Conservation (phyloP, 371 early-diverging fungal species). For the Mucor ambiguus region DNA sequence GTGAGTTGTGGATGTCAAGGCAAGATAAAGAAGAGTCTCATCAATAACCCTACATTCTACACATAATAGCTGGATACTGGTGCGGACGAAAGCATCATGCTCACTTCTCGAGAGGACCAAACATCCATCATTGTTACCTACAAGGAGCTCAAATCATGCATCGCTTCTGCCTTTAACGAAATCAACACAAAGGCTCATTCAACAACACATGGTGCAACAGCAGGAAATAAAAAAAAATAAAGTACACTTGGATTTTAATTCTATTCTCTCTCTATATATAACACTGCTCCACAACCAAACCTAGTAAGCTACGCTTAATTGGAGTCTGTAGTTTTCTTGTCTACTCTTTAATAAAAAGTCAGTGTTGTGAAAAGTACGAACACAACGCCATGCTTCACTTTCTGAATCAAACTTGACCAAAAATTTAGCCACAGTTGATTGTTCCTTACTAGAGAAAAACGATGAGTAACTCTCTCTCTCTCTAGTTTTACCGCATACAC, state of each 20-base stretch:
- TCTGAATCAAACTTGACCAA: conserved; percentile 53
- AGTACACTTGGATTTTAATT: not conserved
- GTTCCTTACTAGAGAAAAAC: conserved; percentile 25
- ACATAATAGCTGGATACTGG: conserved; percentile 91
- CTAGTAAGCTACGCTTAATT: conserved; percentile 43
- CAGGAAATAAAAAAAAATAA: not conserved
- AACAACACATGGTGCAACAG: not conserved
- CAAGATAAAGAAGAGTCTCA: too few species aligned
- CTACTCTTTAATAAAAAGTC: conserved; percentile 25
- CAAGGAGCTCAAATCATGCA: conserved; percentile 86
- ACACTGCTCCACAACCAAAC: too few species aligned
- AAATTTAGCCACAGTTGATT: conserved; percentile 40
- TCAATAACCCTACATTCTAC: too few species aligned
- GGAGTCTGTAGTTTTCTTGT: conserved; percentile 25
- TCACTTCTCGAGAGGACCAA: conserved; percentile 92
- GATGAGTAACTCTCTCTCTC: not conserved
- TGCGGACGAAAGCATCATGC: conserved; percentile 87
- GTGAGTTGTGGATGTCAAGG: conserved; percentile 36
- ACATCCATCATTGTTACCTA: conserved; percentile 94
- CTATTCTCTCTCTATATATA: not conserved
- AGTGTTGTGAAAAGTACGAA: conserved; percentile 49
- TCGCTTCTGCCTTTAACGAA: conserved; percentile 81
- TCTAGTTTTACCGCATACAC: too few species aligned
- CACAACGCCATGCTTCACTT: conserved; percentile 55
- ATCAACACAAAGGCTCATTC: conserved; percentile 35